Evolutionary conservation across 306 rosid genomes (phyloP).

Genomic region (Pterocarpus macrocarpus): DNA sequence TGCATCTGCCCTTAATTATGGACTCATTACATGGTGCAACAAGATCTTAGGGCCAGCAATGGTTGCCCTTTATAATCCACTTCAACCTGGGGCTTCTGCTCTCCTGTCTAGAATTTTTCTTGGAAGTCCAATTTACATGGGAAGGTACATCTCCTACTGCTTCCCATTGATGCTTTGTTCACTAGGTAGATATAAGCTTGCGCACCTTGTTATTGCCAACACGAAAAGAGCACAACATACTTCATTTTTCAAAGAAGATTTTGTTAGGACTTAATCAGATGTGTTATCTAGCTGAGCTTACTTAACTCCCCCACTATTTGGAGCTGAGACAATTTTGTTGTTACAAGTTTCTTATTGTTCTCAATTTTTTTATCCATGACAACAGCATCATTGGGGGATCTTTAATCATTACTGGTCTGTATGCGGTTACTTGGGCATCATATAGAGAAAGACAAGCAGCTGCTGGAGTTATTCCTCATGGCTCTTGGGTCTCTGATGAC

Average conservation of each 20-base stretch:
- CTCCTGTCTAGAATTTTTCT: constrained; percentile 84
- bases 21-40: constrained; percentile 94
- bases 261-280: background rate
- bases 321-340: constrained; percentile 10
- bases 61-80: constrained; percentile 97
- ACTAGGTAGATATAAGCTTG: background rate
- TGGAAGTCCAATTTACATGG: constrained; percentile 92
- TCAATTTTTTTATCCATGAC: constrained; percentile 41
- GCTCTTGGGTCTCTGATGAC: constrained; percentile 62
- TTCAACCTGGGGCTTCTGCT: constrained; percentile 94
- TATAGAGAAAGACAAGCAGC: constrained; percentile 73
- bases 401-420: constrained; percentile 81
- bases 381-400: constrained; percentile 86
- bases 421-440: constrained; percentile 92
- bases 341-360: constrained; percentile 44
- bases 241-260: constrained; percentile 6
- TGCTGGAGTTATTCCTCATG: constrained; percentile 57
- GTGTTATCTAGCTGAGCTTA: background rate
- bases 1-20: constrained; percentile 96
- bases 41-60: constrained; percentile 94
- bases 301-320: too few species aligned
- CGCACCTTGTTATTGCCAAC: background rate
- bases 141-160: constrained; percentile 74
- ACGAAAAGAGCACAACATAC: background rate
- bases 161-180: constrained; percentile 13